These are phyloP conservation scores for Aaosphaeria arxii DNA, from an alignment of 2,329 filamentous ascomycete genomes.

Conservation along the genomic window DNA sequence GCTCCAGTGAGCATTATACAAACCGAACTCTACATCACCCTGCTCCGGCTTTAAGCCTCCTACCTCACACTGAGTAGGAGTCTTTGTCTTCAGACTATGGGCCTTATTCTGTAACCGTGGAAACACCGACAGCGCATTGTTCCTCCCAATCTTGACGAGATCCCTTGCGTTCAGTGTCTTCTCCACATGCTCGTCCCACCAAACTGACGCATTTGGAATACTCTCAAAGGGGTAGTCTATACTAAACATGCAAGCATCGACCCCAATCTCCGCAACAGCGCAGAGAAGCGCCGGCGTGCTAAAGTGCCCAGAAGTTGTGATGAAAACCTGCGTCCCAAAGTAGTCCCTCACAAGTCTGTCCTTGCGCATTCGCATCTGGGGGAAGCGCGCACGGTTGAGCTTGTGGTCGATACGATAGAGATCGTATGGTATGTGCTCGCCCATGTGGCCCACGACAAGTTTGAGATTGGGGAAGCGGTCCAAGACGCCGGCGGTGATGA, in stretches of 20 bases:
- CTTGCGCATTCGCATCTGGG: conserved; percentile 17
- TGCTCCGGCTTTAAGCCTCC: conserved; percentile 13
- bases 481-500: conserved; percentile 50
- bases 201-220: conserved; percentile 12
- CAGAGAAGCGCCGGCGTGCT: conserved; percentile 37
- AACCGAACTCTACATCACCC: conserved; percentile 15
- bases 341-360: conserved; percentile 31
- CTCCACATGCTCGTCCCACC: conserved; percentile 13
- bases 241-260: conserved; percentile 35
- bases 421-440: conserved; percentile 50
- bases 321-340: conserved; percentile 40
- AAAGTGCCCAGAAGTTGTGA: conserved; percentile 42
- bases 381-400: conserved; percentile 25
- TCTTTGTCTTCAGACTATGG: conserved; percentile 8
- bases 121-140: conserved; percentile 18
- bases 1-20: conserved; percentile 17
- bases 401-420: conserved; percentile 42
- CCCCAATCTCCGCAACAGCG: conserved; percentile 37
- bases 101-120: conserved; percentile 6
- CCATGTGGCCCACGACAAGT: conserved; percentile 48
- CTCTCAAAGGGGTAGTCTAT: conserved; percentile 28
- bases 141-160: conserved; percentile 18
- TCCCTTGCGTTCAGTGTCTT: conserved; percentile 14
- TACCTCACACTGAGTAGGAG: conserved; percentile 9
- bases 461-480: conserved; percentile 48